A percentile compares a stretch with the other conserved stretches of the same genome.
Conservation (phyloP, 805 yeast species). For the Metschnikowia cubensis region DNA sequence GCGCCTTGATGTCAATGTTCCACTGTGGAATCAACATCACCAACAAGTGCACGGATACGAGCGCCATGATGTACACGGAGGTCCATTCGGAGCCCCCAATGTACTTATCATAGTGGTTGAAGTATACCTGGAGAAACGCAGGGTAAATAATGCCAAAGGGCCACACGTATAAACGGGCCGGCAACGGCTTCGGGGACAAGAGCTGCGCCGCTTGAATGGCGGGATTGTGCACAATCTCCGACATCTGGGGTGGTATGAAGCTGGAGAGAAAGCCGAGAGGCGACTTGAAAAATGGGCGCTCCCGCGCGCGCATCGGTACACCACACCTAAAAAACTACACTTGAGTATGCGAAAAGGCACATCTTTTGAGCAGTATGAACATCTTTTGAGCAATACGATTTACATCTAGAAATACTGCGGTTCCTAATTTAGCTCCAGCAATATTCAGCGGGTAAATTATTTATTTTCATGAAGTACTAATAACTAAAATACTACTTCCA, state of each 20-base stretch:
- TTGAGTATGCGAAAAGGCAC: too few relatives aligned
- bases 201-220: conserved; percentile 69
- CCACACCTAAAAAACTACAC: background rate
- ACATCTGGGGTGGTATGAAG: conserved; percentile 20
- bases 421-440: too few relatives aligned
- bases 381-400: too few relatives aligned
- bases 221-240: conserved; percentile 60
- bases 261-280: background rate
- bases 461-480: too few relatives aligned
- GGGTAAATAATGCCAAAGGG: conserved; percentile 83
- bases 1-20: conserved; percentile 68
- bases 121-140: conserved; percentile 59
- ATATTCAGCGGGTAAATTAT: too few relatives aligned
- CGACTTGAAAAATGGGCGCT: background rate
- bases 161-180: conserved; percentile 71
- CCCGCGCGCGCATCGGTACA: background rate
- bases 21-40: conserved; percentile 91
- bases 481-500: too few relatives aligned
- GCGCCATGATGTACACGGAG: conserved; percentile 73
- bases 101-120: conserved; percentile 67
- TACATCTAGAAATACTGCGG: too few relatives aligned
- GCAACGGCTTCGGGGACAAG: conserved; percentile 60
- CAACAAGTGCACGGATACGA: conserved; percentile 68
- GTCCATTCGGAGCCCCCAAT: conserved; percentile 96
- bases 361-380: too few relatives aligned